These are phyloP conservation scores for Prosopis cineraria DNA, from an alignment of 306 rosid genomes.

Conservation along the genomic window DNA sequence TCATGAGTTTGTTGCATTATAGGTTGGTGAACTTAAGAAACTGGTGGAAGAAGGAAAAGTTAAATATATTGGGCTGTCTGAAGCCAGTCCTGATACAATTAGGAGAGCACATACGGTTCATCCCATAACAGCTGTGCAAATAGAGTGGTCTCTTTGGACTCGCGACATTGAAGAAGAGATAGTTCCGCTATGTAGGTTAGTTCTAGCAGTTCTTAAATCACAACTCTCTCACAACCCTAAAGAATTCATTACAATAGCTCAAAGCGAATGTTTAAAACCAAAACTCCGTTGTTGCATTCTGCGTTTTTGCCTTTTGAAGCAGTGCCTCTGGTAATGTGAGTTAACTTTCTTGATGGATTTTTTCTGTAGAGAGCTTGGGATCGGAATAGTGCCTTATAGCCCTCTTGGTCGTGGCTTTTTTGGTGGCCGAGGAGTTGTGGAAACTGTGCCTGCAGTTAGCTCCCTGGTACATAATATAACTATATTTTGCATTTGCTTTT, in stretches of 20 bases:
- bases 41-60: slow-evolving; percentile 70
- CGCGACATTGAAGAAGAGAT: slow-evolving; percentile 75
- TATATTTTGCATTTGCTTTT: background rate
- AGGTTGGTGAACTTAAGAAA: slow-evolving; percentile 56
- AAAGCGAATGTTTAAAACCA: background rate
- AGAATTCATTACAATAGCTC: background rate
- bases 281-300: background rate
- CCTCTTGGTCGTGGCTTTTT: slow-evolving; percentile 94
- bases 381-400: slow-evolving; percentile 82
- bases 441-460: slow-evolving; percentile 63
- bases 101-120: slow-evolving; percentile 83
- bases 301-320: no score
- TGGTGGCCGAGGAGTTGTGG: slow-evolving; percentile 70
- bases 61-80: slow-evolving; percentile 70
- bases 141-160: slow-evolving; percentile 84
- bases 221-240: background rate
- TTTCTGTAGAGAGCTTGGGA: slow-evolving; percentile 66
- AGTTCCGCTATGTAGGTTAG: slow-evolving; percentile 67
- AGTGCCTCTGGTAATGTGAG: background rate
- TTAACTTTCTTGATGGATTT: background rate
- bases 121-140: slow-evolving; percentile 74
- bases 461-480: slow-evolving; percentile 36
- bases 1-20: background rate
- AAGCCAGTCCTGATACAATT: slow-evolving; percentile 67
- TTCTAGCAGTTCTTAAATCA: background rate